Evolutionary conservation across 2,329 filamentous ascomycete genomes (phyloP), one percentile per base, ranked within the genome.

Genomic region (Xylaria multiplex): DNA sequence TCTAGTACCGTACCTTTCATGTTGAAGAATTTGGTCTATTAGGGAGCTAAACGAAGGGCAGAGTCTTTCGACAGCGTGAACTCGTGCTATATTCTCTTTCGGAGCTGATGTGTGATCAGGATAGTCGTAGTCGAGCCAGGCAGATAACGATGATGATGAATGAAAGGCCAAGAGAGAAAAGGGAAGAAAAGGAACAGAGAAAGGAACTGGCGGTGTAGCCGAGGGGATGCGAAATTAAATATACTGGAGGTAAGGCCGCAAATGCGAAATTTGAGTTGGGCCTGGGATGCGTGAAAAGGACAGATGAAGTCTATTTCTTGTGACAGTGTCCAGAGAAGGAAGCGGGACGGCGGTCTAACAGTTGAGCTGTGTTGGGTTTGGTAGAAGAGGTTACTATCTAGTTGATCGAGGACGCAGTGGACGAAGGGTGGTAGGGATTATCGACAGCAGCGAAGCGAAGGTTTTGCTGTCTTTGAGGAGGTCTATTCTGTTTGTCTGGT

Each of bases 1-100:
- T 48, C 22, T 48, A 30, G 32, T 24, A 19, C 45, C 67, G 64
- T 79, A 81, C 80, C 80, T 78, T 81, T 82, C 80, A 81, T 82
- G 11, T 70, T 75, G 72, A 61, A 62, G 58, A 32, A 65, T 45
- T 42, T 64, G 37, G 35, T 61, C n/a, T 49, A 43, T 24, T 43
- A 30, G n/a, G 11, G 27, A n/a, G 16, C 6, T 48, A 45, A 62
- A 61, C 48, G 63, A 63, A 40, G 46, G 59, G 50, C 53, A 14
- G 16, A 40, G 30, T 42, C 43, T 27, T 58, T 54, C 30, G 49
- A 58, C 58, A 45, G 42, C 27, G 27, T 45, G 42, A 42, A 45
- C 52, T 55, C 42, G 48, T 27, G 56, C 56, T 11, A 40, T 9
- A 35, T n/a, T 45, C 6, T 35, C 37, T 40, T 40, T 30, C 19